Conservation (phyloP, 352 stramenopile genomes). For the Stramenopiles sp. region DNA sequence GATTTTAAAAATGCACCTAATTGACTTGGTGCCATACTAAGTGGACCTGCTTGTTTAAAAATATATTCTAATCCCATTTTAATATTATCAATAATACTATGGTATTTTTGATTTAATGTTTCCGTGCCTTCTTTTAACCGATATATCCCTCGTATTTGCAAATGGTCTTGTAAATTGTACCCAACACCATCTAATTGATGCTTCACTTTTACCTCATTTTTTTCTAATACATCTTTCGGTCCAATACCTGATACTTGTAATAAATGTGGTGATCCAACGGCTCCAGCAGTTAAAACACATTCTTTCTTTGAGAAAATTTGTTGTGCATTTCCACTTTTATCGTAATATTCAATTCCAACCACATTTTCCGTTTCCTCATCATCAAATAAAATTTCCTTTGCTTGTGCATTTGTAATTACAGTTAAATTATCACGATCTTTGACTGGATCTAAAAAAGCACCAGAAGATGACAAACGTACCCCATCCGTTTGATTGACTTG, state of each 20-base stretch:
- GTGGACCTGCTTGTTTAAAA: conserved; percentile 10
- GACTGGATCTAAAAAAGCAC: conserved; percentile 33
- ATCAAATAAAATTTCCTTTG: conserved; percentile 55
- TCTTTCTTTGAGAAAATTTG: conserved; percentile 47
- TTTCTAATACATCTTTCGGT: conserved; percentile 22
- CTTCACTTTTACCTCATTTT: not conserved
- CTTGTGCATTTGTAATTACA: conserved; percentile 49
- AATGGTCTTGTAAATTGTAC: conserved; percentile 14
- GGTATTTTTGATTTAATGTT: conserved; percentile 11
- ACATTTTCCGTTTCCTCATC: conserved; percentile 34
- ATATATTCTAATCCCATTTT: conserved; percentile 15
- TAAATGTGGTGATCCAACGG: conserved; percentile 60
- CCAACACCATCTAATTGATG: not conserved
- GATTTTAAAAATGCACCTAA: conserved; percentile 14
- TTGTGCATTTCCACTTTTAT: conserved; percentile 30
- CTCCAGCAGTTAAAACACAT: conserved; percentile 55
- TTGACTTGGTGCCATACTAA: conserved; percentile 13
- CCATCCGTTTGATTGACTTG: not conserved
- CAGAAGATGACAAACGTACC: not conserved
- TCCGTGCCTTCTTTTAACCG: conserved; percentile 6
- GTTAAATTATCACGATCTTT: conserved; percentile 50
- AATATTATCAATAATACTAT: not conserved
- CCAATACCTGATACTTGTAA: conserved; percentile 63
- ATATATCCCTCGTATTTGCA: conserved; percentile 14
- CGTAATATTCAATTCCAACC: conserved; percentile 21